A percentile compares a stretch with the other conserved stretches of the same genome.
Conservation (phyloP, 148 eudicot species). For the Beta vulgaris region DNA sequence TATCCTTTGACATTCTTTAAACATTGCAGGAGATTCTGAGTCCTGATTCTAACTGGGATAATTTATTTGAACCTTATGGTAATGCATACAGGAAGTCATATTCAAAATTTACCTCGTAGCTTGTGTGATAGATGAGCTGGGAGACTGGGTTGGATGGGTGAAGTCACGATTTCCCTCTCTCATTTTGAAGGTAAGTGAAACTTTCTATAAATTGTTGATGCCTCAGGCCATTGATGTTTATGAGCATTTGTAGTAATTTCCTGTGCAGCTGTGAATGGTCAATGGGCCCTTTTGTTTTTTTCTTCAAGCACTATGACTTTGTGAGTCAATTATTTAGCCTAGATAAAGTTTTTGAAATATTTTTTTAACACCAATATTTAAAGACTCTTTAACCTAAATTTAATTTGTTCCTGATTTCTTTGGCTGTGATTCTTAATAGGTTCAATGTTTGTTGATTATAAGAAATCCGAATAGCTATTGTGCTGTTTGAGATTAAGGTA, state of each 20-base stretch:
- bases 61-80: slow-evolving; percentile 44
- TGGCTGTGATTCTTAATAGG: too few relatives aligned
- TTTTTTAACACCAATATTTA: too few relatives aligned
- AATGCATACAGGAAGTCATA: slow-evolving; percentile 37
- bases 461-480: too few relatives aligned
- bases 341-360: too few relatives aligned
- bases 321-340: too few relatives aligned
- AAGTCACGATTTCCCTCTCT: slow-evolving; percentile 56
- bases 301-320: too few relatives aligned
- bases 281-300: too few relatives aligned
- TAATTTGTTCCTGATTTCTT: too few relatives aligned
- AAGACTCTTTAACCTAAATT: too few relatives aligned
- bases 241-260: neutral
- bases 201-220: neutral
- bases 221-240: neutral
- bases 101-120: slow-evolving; percentile 42
- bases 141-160: slow-evolving; percentile 60
- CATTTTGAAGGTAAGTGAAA: slow-evolving; percentile 41
- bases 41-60: slow-evolving; percentile 41
- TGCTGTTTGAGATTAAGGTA: too few relatives aligned
- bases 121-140: slow-evolving; percentile 33
- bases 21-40: slow-evolving; percentile 34
- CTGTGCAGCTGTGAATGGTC: neutral
- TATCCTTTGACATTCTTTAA: neutral
- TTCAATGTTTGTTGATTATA: too few relatives aligned